Evolutionary conservation across 768 basidiomycete genomes (phyloP).

Genomic region (Galerina sulciceps): DNA sequence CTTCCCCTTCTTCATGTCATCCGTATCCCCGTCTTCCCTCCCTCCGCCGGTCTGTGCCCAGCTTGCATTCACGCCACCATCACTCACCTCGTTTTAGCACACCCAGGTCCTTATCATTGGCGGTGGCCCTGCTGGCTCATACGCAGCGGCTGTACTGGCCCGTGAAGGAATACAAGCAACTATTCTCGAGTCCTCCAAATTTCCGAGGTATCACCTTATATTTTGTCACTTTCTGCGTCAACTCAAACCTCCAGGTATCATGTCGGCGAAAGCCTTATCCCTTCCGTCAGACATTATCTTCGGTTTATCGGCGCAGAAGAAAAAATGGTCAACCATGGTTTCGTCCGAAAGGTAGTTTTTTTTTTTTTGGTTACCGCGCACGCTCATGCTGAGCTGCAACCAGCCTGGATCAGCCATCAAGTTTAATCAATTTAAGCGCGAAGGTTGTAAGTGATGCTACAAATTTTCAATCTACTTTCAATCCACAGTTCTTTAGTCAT

Average conservation of each 20-base stretch:
- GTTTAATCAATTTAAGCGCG: slow-evolving; percentile 66
- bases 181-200: slow-evolving; percentile 56
- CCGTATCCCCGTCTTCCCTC: slow-evolving; percentile 27
- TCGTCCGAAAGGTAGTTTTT: slow-evolving; percentile 48
- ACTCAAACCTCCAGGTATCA: slow-evolving; percentile 46
- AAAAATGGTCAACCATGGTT: slow-evolving; percentile 51
- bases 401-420: slow-evolving; percentile 68
- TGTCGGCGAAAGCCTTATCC: slow-evolving; percentile 64
- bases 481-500: neutral
- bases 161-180: slow-evolving; percentile 60
- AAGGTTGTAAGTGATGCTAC: slow-evolving; percentile 52
- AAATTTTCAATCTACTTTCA: slow-evolving; percentile 2
- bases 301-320: slow-evolving; percentile 63
- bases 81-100: slow-evolving; percentile 32
- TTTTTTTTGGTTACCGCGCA: neutral
- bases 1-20: slow-evolving; percentile 28
- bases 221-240: neutral
- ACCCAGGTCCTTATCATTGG: slow-evolving; percentile 50
- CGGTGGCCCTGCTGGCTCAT: slow-evolving; percentile 61
- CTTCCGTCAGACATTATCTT: slow-evolving; percentile 62
- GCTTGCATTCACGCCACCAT: neutral
- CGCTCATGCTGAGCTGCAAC: slow-evolving; percentile 1
- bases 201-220: slow-evolving; percentile 44
- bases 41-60: slow-evolving; percentile 30
- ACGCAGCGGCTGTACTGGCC: slow-evolving; percentile 58